These are phyloP conservation scores for Geotrichum bryndzae DNA, from an alignment of 1,139 yeast genomes.

Conservation along the genomic window DNA sequence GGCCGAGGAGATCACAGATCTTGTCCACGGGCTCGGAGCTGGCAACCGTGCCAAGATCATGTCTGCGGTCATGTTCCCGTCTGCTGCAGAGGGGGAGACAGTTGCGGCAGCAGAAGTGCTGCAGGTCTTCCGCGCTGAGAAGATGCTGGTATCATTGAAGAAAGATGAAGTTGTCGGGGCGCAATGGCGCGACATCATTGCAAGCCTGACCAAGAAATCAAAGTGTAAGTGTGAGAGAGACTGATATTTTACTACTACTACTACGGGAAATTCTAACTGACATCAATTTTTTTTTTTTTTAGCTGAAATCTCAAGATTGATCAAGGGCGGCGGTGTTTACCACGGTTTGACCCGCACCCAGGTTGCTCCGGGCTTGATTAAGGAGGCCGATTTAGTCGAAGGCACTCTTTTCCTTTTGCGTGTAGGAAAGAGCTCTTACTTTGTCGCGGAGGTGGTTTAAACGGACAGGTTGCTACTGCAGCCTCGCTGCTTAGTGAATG, in stretches of 20 bases:
- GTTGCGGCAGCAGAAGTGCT: conserved; percentile 45
- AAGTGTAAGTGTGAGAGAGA: conserved; percentile 33
- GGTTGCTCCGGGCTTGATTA: conserved; percentile 47
- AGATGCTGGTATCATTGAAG: conserved; percentile 44
- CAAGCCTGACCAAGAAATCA: conserved; percentile 39
- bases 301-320: conserved; percentile 54
- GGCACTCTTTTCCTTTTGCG: conserved; percentile 58
- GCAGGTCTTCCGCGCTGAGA: conserved; percentile 53
- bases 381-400: conserved; percentile 42
- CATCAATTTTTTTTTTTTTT: conserved; percentile 16
- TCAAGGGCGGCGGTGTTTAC: conserved; percentile 68
- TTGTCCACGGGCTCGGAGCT: conserved; percentile 76
- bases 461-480: background rate
- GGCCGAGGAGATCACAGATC: conserved; percentile 80
- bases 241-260: conserved; percentile 26
- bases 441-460: conserved; percentile 20
- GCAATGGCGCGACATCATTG: conserved; percentile 36
- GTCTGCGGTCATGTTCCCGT: conserved; percentile 60
- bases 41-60: conserved; percentile 62
- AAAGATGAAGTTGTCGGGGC: conserved; percentile 37
- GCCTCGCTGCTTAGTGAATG: background rate
- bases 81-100: conserved; percentile 26
- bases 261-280: background rate
- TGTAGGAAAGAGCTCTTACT: conserved; percentile 51
- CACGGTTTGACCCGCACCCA: conserved; percentile 57